Evolutionary conservation across 73 alveolate species (phyloP).

Genomic region (Stentor roeselii): DNA sequence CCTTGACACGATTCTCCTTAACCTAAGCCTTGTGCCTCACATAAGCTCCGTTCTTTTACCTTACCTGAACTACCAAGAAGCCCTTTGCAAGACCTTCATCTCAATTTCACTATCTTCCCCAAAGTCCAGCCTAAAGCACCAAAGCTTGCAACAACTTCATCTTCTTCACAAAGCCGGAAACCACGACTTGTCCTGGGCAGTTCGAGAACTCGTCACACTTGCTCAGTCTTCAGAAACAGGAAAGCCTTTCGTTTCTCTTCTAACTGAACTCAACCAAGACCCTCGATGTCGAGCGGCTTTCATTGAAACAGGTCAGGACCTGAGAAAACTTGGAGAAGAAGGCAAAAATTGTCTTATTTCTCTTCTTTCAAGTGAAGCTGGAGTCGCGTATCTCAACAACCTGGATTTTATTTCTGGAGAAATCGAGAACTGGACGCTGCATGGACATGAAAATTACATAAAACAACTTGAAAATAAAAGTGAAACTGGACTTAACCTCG

Average conservation of each 20-base stretch:
- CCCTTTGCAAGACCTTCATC: not conserved
- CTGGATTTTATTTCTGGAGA: not conserved
- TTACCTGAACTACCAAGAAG: not conserved
- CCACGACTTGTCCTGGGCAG: slow-evolving; percentile 13
- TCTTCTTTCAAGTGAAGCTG: slow-evolving; percentile 10
- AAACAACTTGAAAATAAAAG: not conserved
- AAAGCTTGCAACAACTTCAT: not conserved
- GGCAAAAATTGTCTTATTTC: not conserved
- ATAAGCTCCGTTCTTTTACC: not conserved
- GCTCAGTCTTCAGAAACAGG: not conserved
- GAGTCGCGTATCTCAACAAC: not conserved
- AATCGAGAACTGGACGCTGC: not conserved
- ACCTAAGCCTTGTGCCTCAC: not conserved
- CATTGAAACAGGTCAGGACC: not conserved
- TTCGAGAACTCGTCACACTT: not conserved
- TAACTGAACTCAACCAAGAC: slow-evolving; percentile 12
- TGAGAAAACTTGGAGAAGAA: not conserved
- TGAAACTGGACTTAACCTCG: not conserved
- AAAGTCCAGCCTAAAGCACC: not conserved
- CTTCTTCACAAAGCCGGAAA: not conserved
- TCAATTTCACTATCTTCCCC: not conserved
- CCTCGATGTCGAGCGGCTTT: not conserved
- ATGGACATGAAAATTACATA: not conserved
- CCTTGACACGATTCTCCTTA: not conserved
- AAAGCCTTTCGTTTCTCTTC: not conserved